A percentile compares a stretch with the other conserved stretches of the same genome.
Conservation (phyloP, 169 alveolate species). For the Eimeria praecox region DNA sequence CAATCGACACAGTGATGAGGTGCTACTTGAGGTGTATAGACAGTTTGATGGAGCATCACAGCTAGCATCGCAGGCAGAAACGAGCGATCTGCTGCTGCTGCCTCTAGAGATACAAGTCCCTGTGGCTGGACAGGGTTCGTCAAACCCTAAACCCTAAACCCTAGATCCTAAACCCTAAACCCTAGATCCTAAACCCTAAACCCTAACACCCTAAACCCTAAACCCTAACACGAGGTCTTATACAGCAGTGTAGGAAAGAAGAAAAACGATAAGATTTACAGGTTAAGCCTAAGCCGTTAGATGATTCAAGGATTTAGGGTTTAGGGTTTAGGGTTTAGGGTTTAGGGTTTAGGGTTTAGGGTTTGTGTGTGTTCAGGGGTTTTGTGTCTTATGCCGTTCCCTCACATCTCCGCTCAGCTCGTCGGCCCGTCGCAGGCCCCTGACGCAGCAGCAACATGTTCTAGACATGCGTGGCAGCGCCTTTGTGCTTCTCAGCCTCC, state of each 20-base stretch:
- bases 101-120: slow-evolving; percentile 49
- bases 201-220: too few species aligned
- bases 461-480: slow-evolving; percentile 67
- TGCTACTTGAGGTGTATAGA: slow-evolving; percentile 57
- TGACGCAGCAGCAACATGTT: slow-evolving; percentile 54
- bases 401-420: slow-evolving; percentile 55
- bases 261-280: too few species aligned
- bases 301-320: too few species aligned
- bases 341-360: neutral
- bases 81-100: slow-evolving; percentile 39
- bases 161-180: neutral
- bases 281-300: too few species aligned
- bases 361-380: slow-evolving; percentile 24
- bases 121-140: slow-evolving; percentile 34
- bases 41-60: slow-evolving; percentile 32
- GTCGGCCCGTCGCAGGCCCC: slow-evolving; percentile 68
- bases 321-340: neutral
- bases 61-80: neutral
- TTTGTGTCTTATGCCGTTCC: slow-evolving; percentile 53
- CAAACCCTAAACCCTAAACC: neutral
- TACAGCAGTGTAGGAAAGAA: too few species aligned
- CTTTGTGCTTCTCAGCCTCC: slow-evolving; percentile 36
- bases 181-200: too few species aligned
- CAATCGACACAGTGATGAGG: slow-evolving; percentile 16
- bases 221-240: too few species aligned